Evolutionary conservation across 179 eudicot species (phyloP).

Genomic region (Patellifolia procumbens): DNA sequence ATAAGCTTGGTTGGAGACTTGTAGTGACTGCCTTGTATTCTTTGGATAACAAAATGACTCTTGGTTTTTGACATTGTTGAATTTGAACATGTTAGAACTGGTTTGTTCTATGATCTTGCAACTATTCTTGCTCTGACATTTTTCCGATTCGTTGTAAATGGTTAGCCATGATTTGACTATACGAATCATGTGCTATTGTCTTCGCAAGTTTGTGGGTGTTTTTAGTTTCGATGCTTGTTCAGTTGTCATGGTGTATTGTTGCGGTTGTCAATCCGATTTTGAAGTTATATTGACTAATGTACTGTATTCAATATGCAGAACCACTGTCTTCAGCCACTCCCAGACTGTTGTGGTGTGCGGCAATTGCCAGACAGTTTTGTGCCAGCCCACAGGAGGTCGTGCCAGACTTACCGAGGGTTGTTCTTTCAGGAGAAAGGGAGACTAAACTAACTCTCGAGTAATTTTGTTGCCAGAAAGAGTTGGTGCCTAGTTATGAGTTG

Average conservation of each 20-base stretch:
- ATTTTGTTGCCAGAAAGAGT: conserved; percentile 21
- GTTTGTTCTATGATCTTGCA: too few species aligned
- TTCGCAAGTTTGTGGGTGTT: too few species aligned
- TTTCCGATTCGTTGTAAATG: too few species aligned
- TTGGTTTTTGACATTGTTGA: too few species aligned
- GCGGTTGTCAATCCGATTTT: neutral
- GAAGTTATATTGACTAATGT: neutral
- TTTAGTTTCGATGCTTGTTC: neutral
- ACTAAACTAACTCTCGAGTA: conserved; percentile 13
- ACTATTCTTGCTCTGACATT: too few species aligned
- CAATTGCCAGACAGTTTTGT: conserved; percentile 44
- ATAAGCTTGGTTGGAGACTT: too few species aligned
- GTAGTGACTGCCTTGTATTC: too few species aligned
- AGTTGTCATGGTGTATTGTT: neutral
- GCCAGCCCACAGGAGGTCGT: conserved; percentile 66
- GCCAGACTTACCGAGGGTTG: conserved; percentile 59
- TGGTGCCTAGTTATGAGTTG: conserved; percentile 9
- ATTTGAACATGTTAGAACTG: too few species aligned
- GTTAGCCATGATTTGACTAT: too few species aligned
- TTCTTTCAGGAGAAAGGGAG: conserved; percentile 57
- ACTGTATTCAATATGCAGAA: conserved; percentile 25
- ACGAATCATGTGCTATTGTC: too few species aligned
- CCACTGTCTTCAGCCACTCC: conserved; percentile 44
- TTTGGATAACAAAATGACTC: too few species aligned
- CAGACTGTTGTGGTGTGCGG: conserved; percentile 45